phyloP scores from a whole-genome alignment of 2,329 filamentous ascomycete species.

The Bisporella sp. region DNA sequence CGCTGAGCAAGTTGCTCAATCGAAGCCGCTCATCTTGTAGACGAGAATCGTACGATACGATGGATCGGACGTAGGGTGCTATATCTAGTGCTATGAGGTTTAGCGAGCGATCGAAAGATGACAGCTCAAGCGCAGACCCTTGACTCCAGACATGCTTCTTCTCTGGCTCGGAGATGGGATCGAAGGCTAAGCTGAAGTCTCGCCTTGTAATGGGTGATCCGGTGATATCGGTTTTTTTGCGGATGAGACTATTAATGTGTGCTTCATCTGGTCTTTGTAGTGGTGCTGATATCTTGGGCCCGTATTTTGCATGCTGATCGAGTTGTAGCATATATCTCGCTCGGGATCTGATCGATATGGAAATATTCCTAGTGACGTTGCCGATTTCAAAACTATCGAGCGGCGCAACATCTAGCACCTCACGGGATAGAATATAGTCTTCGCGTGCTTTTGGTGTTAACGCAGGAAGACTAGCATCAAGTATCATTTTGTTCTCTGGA shows the following conservation, averaged over 20 bases:
- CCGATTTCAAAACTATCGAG: conserved; percentile 11
- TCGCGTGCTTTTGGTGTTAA: conserved; percentile 40
- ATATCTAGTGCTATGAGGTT: conserved; percentile 65
- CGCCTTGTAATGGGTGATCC: conserved; percentile 35
- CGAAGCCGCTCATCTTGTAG: conserved; percentile 62
- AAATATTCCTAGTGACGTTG: conserved; percentile 16
- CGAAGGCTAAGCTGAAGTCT: conserved; percentile 53
- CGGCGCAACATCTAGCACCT: conserved; percentile 44
- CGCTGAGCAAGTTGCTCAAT: conserved; percentile 54
- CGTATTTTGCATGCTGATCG: conserved; percentile 16
- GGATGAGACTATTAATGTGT: conserved; percentile 18
- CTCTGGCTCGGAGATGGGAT: conserved; percentile 48
- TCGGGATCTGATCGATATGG: conserved; percentile 22
- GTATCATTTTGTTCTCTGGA: conserved; percentile 18
- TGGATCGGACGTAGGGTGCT: conserved; percentile 83
- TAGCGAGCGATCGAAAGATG: conserved; percentile 69
- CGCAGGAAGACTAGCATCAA: conserved; percentile 20
- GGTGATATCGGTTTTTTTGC: conserved; percentile 6
- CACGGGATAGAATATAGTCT: conserved; percentile 47
- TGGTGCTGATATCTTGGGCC: conserved; percentile 15
- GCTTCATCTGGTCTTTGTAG: conserved; percentile 17
- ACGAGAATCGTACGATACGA: conserved; percentile 67
- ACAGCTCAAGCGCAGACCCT: conserved; percentile 49
- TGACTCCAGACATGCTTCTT: conserved; percentile 29
- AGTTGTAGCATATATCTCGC: conserved; percentile 21